A percentile compares a stretch with the other conserved stretches of the same genome.
These are phyloP conservation scores for Heritiera fomes DNA, from an alignment of 345 rosid genomes.

Conservation along the genomic window DNA sequence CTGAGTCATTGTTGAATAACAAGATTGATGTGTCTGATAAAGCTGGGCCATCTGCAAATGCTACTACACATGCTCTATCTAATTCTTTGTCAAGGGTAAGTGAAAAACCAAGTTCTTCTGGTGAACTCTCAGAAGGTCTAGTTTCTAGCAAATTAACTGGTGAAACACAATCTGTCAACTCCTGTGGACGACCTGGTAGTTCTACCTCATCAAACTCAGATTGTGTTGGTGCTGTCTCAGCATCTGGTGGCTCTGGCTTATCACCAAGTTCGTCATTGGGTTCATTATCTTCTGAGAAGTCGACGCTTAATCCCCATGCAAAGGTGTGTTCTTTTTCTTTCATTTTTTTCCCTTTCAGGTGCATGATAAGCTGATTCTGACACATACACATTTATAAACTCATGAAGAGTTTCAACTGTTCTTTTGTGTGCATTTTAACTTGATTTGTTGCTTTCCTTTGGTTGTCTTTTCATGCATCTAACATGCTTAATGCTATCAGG, in stretches of 20 bases:
- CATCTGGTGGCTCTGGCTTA: slow-evolving; percentile 54
- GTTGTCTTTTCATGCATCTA: background rate
- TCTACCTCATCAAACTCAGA: slow-evolving; percentile 68
- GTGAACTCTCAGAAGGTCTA: slow-evolving; percentile 43
- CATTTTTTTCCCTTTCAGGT: background rate
- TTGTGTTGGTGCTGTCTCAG: slow-evolving; percentile 36
- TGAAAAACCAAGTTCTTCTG: slow-evolving; percentile 45
- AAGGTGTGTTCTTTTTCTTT: slow-evolving; percentile 51
- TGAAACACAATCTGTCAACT: slow-evolving; percentile 41
- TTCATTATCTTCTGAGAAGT: slow-evolving; percentile 74
- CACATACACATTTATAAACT: background rate
- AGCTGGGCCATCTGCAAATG: slow-evolving; percentile 39
- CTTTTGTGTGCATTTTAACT: background rate
- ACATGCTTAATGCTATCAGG: slow-evolving; percentile 47
- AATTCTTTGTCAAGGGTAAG: slow-evolving; percentile 36
- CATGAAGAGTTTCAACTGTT: background rate
- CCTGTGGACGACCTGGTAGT: slow-evolving; percentile 54
- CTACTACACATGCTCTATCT: slow-evolving; percentile 34
- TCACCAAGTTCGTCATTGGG: slow-evolving; percentile 86
- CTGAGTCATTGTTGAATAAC: slow-evolving; percentile 30
- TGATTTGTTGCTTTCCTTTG: background rate
- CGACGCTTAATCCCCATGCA: slow-evolving; percentile 75
- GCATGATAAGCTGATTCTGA: background rate
- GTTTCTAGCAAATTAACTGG: slow-evolving; percentile 40
- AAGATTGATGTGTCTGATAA: slow-evolving; percentile 43